Evolutionary conservation across 2,329 filamentous ascomycete species (phyloP), one percentile per base, ranked within the genome.

Genomic region (Cytospora piceicola): DNA sequence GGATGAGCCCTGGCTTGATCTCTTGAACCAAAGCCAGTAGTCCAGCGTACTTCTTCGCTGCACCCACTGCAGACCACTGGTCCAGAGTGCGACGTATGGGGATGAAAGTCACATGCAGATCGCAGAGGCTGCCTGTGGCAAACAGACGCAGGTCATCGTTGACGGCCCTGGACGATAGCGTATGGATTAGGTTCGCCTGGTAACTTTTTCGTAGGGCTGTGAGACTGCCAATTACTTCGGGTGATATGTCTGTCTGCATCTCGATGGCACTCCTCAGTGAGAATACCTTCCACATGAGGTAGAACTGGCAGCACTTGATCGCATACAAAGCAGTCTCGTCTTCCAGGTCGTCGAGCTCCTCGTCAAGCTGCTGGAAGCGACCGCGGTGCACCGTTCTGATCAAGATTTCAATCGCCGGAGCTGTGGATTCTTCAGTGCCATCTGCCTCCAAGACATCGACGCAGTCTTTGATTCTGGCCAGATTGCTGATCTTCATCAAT

Each of bases 241-340:
- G 81, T 1, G 86, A 73, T 63, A 92, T 77, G 61, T 79, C 83
- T 4, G 81, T 82, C 53, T 87, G 83, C 30, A 82, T 81, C 20
- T 82, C 78, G 42, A 92, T 76, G 20, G 84, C 77, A 62, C 83
- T 80, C 68, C 82, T 81, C 67, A 92, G 73, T 61, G 83, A 81
- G 61, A 87, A 85, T 27, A 90, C 85, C 74, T 95, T 94, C 95
- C 95, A 99, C 88, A 96, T 92, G 75, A 97, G 96, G 79, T 97
- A 98, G 78, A 96, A 93, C 56, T 93, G 84, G 59, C 90, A 83
- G 2, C 89, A 84, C 70, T 91, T 90, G 72, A 96, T 90, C 34
- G 93, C 90, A 71, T 89, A 90, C 2, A 87, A 83, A 8, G 93
- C 88, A 53, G 95, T 82, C 69, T 92, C 88, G 70, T 95, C 91